Evolutionary conservation across 2,329 filamentous ascomycete species (phyloP).

Genomic region (Didymella keratinophila): DNA sequence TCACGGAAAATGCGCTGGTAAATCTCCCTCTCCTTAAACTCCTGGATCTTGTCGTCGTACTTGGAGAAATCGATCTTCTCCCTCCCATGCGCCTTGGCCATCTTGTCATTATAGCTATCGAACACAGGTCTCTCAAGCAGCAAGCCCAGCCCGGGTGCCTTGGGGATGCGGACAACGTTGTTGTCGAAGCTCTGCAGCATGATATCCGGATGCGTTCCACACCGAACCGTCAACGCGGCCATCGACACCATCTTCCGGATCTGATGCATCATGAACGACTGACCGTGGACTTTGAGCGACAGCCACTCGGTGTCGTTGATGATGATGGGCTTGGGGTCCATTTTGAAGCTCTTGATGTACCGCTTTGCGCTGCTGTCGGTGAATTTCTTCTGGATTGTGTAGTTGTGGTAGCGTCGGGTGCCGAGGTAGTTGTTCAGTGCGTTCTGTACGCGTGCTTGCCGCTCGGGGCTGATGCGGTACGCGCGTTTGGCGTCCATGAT

Average conservation of each 20-base stretch:
- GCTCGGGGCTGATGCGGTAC: conserved; percentile 78
- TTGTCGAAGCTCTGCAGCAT: conserved; percentile 78
- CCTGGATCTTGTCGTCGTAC: conserved; percentile 78
- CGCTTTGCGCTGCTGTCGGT: conserved; percentile 85
- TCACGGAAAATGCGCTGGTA: conserved; percentile 91
- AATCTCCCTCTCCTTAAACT: conserved; percentile 91
- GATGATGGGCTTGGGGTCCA: conserved; percentile 70
- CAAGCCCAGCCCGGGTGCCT: conserved; percentile 87
- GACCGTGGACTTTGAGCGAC: conserved; percentile 92
- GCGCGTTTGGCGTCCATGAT: conserved; percentile 83
- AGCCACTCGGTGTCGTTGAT: conserved; percentile 96
- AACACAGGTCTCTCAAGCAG: conserved; percentile 92
- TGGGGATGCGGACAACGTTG: conserved; percentile 82
- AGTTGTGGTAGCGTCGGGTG: conserved; percentile 95
- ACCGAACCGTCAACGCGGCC: conserved; percentile 83
- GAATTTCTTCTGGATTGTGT: conserved; percentile 87
- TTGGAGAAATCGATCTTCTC: conserved; percentile 79
- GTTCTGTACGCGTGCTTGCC: conserved; percentile 77
- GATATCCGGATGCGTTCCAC: conserved; percentile 75
- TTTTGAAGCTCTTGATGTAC: conserved; percentile 89
- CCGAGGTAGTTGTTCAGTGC: conserved; percentile 79
- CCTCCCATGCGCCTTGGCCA: conserved; percentile 68
- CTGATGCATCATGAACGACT: conserved; percentile 99
- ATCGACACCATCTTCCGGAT: conserved; percentile 99
- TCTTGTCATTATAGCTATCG: conserved; percentile 82